A percentile compares a stretch with the other conserved stretches of the same genome.
These are phyloP conservation scores for Xenosphaeropsis pyriputrescens DNA, from an alignment of 2,329 filamentous ascomycete species.

Conservation along the genomic window DNA sequence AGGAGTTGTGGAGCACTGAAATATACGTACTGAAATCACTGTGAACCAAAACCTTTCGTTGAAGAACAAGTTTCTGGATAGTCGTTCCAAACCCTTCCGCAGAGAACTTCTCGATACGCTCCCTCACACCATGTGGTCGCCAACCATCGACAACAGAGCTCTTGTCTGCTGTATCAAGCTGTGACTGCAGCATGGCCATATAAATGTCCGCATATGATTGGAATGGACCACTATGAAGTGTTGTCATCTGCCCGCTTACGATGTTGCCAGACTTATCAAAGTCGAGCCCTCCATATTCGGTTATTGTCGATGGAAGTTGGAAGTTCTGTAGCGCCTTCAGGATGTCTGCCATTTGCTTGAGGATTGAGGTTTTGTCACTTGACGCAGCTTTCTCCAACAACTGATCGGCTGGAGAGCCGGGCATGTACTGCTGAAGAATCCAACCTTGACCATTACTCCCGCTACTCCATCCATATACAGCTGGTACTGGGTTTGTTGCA, in stretches of 20 bases:
- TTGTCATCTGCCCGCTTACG: conserved; percentile 18
- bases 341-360: conserved; percentile 17
- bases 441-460: conserved; percentile 12
- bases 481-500: conserved; percentile 15
- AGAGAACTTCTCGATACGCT: conserved; percentile 16
- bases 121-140: conserved; percentile 15
- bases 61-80: conserved; percentile 4
- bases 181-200: conserved; percentile 8
- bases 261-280: conserved; percentile 17
- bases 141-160: conserved; percentile 18
- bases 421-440: conserved; percentile 19
- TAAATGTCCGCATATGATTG: conserved; percentile 14
- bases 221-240: conserved; percentile 18
- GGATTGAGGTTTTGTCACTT: conserved; percentile 12
- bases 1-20: too few relatives aligned
- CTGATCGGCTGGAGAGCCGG: conserved; percentile 12
- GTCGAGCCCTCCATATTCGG: conserved; percentile 16
- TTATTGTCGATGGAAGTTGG: conserved; percentile 17
- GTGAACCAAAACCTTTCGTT: conserved; percentile 14
- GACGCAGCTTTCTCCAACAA: conserved; percentile 11
- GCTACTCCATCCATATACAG: conserved; percentile 16
- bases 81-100: conserved; percentile 11
- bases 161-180: conserved; percentile 14
- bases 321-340: conserved; percentile 18
- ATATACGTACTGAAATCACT: conserved; percentile 16